These are phyloP conservation scores for Fagopyrum homotropicum DNA, from an alignment of 148 eudicot species.

Conservation along the genomic window DNA sequence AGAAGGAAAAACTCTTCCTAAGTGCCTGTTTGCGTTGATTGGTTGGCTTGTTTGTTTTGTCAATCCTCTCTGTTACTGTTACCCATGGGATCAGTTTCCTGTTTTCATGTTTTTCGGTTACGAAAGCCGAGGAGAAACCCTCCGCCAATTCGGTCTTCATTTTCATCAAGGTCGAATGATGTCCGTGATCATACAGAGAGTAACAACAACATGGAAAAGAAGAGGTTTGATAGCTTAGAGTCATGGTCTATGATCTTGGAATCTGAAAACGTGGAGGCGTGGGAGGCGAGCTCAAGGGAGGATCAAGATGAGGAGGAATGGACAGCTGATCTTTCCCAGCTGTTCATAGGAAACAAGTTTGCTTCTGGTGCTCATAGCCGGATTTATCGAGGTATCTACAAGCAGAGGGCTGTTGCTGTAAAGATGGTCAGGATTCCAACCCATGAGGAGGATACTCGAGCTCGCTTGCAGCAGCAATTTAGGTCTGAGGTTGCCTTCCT, in stretches of 20 bases:
- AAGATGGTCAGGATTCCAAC: conserved; percentile 96
- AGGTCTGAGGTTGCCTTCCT: conserved; percentile 85
- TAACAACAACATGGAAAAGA: conserved; percentile 53
- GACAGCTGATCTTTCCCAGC: conserved; percentile 97
- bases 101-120: conserved; percentile 50
- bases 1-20: conserved; percentile 40
- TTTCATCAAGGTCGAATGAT: conserved; percentile 38
- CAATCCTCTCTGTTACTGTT: not conserved
- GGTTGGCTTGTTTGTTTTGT: not conserved
- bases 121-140: conserved; percentile 38
- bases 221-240: conserved; percentile 83
- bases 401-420: conserved; percentile 94
- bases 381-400: conserved; percentile 92
- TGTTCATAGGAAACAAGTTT: conserved; percentile 91
- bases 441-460: conserved; percentile 70
- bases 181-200: conserved; percentile 27
- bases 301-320: conserved; percentile 64
- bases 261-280: conserved; percentile 78
- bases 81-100: conserved; percentile 51
- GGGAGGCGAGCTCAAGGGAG: conserved; percentile 58
- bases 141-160: conserved; percentile 26
- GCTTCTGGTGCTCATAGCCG: conserved; percentile 98
- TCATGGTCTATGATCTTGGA: conserved; percentile 99
- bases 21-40: conserved; percentile 14
- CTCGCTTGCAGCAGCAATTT: conserved; percentile 77